phyloP scores from a whole-genome alignment of 169 alveolate genomes.

The Babesia ovis region DNA sequence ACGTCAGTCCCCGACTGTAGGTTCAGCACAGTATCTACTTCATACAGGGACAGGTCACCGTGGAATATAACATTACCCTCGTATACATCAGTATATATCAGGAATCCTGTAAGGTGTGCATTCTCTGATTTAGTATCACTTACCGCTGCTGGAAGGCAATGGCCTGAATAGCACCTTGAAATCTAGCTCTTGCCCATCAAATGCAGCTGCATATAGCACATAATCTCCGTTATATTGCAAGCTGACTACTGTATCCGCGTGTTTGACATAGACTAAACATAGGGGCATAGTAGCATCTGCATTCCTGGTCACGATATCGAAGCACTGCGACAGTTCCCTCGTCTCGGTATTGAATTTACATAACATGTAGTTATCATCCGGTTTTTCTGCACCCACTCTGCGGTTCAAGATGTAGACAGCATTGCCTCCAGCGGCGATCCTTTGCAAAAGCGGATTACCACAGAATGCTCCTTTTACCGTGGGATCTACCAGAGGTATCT shows the following conservation, averaged over 20 bases:
- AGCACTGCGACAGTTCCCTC: constrained; percentile 51
- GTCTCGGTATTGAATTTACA: constrained; percentile 37
- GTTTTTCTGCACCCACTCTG: background rate
- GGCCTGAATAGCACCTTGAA: constrained; percentile 29
- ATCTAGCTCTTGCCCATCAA: constrained; percentile 43
- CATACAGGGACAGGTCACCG: constrained; percentile 8
- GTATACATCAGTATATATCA: constrained; percentile 5
- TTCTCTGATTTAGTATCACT: background rate
- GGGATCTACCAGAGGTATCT: background rate
- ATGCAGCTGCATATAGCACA: constrained; percentile 19
- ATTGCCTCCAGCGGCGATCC: constrained; percentile 41
- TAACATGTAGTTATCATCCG: constrained; percentile 6
- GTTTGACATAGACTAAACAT: constrained; percentile 29
- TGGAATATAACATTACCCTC: constrained; percentile 22
- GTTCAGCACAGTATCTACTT: constrained; percentile 10
- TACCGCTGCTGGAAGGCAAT: constrained; percentile 58
- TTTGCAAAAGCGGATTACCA: constrained; percentile 57
- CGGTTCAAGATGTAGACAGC: constrained; percentile 44
- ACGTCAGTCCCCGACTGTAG: constrained; percentile 24
- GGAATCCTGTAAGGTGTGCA: constrained; percentile 20
- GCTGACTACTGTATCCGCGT: constrained; percentile 19
- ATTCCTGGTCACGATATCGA: constrained; percentile 9
- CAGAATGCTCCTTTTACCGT: constrained; percentile 50
- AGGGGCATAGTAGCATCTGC: constrained; percentile 17
- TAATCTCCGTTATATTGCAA: constrained; percentile 23